These are phyloP conservation scores for Fraxinus americana DNA, from an alignment of 257 asterid species.

Conservation along the genomic window DNA sequence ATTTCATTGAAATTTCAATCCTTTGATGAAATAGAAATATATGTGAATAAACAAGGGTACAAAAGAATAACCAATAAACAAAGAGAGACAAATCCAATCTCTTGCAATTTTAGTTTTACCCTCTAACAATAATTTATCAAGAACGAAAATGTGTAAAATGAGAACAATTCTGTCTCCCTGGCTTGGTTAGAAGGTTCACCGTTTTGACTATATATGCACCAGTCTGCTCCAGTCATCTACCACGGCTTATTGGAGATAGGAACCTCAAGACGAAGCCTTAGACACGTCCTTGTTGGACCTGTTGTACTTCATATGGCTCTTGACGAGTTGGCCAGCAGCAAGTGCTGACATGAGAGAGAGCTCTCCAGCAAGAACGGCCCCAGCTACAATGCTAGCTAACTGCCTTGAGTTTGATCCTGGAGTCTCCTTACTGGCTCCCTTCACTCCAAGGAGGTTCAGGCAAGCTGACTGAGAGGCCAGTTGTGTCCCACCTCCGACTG, in stretches of 20 bases:
- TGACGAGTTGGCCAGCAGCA: constrained; percentile 53
- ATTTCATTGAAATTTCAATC: not conserved
- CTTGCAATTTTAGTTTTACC: not conserved
- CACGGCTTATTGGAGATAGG: not conserved
- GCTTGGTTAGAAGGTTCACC: not conserved
- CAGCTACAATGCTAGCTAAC: constrained; percentile 48
- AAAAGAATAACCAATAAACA: constrained; percentile 19
- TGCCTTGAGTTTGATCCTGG: constrained; percentile 43
- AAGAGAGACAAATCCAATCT: not conserved
- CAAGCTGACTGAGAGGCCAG: constrained; percentile 48
- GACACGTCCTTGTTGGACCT: constrained; percentile 37
- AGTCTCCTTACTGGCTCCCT: constrained; percentile 41
- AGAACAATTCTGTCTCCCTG: not conserved
- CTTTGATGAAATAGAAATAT: not conserved
- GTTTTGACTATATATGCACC: constrained; percentile 6
- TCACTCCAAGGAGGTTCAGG: constrained; percentile 42
- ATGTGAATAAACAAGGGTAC: not conserved
- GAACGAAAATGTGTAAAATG: not conserved
- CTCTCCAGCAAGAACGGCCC: constrained; percentile 47
- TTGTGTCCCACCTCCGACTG: constrained; percentile 52
- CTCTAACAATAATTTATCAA: not conserved
- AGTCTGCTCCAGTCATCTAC: not conserved
- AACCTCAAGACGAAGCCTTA: not conserved
- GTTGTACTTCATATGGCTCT: constrained; percentile 51
- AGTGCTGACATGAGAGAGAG: constrained; percentile 50